These are phyloP conservation scores for Diplodia intermedia DNA, from an alignment of 2,329 filamentous ascomycete species.

Conservation along the genomic window DNA sequence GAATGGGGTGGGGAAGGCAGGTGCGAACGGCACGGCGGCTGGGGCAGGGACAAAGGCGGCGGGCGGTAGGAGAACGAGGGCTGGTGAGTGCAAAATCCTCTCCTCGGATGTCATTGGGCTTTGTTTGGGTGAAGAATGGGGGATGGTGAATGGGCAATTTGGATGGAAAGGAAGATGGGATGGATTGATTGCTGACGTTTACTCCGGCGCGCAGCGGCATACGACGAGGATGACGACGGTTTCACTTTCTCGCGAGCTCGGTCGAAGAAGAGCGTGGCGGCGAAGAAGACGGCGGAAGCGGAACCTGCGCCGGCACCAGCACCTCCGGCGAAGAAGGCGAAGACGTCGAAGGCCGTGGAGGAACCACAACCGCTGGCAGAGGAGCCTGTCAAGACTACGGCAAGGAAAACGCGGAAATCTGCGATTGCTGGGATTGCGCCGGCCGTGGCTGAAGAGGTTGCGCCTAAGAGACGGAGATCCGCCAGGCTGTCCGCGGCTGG, in stretches of 20 bases:
- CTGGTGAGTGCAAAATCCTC: constrained; percentile 38
- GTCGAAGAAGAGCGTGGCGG: constrained; percentile 41
- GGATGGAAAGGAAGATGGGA: constrained; percentile 2
- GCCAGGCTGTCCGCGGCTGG: constrained; percentile 55
- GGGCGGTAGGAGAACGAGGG: constrained; percentile 46
- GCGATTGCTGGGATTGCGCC: constrained; percentile 40
- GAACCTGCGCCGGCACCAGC: constrained; percentile 33
- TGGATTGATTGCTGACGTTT: constrained; percentile 33
- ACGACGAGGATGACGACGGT: constrained; percentile 56
- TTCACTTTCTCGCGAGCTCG: constrained; percentile 54
- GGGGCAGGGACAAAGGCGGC: constrained; percentile 40
- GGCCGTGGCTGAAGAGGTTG: constrained; percentile 39
- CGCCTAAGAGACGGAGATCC: constrained; percentile 50
- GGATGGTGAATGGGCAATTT: constrained; percentile 10
- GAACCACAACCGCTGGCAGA: constrained; percentile 36
- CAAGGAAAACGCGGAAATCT: constrained; percentile 38
- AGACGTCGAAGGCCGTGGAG: constrained; percentile 33
- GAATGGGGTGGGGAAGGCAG: background rate
- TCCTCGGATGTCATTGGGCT: background rate
- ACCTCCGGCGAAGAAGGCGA: constrained; percentile 33
- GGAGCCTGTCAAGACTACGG: constrained; percentile 40
- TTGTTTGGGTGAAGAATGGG: background rate
- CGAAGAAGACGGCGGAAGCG: constrained; percentile 38
- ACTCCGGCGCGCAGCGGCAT: constrained; percentile 42
- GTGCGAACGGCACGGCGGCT: constrained; percentile 40